Percentiles rank a stretch among this genome's conserved stretches.
Evolutionary conservation across 192 early-diverging fungal genomes (phyloP).

Genomic region (Coemansia sp.): DNA sequence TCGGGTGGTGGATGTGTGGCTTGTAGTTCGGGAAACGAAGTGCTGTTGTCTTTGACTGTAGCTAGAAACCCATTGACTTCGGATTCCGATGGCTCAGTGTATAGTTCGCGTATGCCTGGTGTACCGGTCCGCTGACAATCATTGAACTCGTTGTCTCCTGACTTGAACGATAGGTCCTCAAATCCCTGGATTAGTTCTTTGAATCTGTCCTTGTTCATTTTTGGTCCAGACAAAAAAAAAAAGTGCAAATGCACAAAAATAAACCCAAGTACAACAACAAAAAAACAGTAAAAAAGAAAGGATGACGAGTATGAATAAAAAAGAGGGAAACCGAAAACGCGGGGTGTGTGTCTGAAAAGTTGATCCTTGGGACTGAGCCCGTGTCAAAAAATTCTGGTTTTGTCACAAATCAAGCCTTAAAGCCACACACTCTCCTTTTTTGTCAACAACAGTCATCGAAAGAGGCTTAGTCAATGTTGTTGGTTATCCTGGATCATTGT

Average conservation of each 20-base stretch:
- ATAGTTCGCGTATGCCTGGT: not conserved
- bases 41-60: conserved; percentile 21
- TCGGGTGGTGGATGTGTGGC: conserved; percentile 40
- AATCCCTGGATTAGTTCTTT: conserved; percentile 51
- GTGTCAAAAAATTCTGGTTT: not conserved
- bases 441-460: not conserved
- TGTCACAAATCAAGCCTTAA: not conserved
- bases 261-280: not conserved
- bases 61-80: conserved; percentile 30
- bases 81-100: not conserved
- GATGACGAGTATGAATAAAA: not conserved
- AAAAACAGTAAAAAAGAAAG: not conserved
- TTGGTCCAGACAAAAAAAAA: no score
- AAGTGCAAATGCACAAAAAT: not conserved
- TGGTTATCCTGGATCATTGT: not conserved
- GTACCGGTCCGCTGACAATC: conserved; percentile 17
- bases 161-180: conserved; percentile 52
- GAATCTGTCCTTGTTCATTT: conserved; percentile 56
- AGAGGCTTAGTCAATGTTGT: not conserved
- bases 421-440: not conserved
- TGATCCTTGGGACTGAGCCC: not conserved
- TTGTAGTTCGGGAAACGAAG: conserved; percentile 52
- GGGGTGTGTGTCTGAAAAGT: not conserved
- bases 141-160: conserved; percentile 38
- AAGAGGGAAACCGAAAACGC: not conserved